Evolutionary conservation across 1,139 yeast species (phyloP), one percentile per base, ranked within the genome.

Genomic region (Hansenula anomala): DNA sequence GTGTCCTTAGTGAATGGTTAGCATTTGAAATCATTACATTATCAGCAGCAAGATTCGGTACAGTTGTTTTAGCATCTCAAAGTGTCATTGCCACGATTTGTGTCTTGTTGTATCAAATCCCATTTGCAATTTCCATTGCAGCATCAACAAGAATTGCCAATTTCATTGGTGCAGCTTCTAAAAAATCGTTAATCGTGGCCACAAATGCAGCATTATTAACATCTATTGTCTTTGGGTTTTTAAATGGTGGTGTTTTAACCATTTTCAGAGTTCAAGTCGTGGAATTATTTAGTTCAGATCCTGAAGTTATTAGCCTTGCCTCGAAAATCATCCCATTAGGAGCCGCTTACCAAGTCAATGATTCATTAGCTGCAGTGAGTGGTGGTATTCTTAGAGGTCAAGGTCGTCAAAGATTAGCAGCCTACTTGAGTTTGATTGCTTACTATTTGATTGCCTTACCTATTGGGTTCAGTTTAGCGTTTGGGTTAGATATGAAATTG

Each of bases 141-240:
- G 73, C 86, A 1, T 78, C 89, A 12, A 82, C 92, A 0, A 70
- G 92, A 61, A 73, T 83, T 33, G 94, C 92, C 1, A 81, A 87
- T 77, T 81, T 69, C 51, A 73, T 84, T 44, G 94, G 94, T 9
- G 83, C 88, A 1, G 85, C 85, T 1, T 69, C 80, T 4, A 73
- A 69, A 42, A 47, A 54, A 16, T 66, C 81, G 0, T 76, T 82
- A 0, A 54, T 60, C n/a, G 63, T 60, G 2, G 69, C 68, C 6
- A 51, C 67, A 0, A 55, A 60, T 14, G 71, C 78, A 0, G 59
- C 78, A 3, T 52, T 78, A 29, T 36, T 58, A 8, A 47, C 69
- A 2, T 67, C 81, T 0, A 43, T 71, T 4, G 38, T 59, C 1
- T 58, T 76, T 37, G 85, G 85, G 2, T 32, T 57, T 1, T 18